These are phyloP conservation scores for Aureobasidium lini DNA, from an alignment of 2,329 filamentous ascomycete species.

Conservation along the genomic window DNA sequence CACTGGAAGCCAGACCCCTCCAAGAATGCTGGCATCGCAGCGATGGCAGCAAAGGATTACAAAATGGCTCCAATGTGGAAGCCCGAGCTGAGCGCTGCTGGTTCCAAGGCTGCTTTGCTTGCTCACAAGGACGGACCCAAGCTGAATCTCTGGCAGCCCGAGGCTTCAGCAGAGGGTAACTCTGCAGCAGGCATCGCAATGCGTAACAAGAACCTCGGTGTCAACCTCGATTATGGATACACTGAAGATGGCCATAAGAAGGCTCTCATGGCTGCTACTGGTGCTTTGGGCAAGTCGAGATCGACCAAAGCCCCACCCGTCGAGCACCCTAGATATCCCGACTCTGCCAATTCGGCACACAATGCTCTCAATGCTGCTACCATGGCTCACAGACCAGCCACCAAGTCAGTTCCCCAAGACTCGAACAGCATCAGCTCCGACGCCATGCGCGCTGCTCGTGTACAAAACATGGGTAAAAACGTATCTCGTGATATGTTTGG, in stretches of 20 bases:
- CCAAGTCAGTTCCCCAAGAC: slow-evolving; percentile 7
- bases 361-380: slow-evolving; percentile 70
- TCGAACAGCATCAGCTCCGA: slow-evolving; percentile 33
- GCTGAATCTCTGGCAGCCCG: slow-evolving; percentile 45
- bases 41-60: slow-evolving; percentile 52
- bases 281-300: slow-evolving; percentile 62
- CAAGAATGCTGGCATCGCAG: slow-evolving; percentile 54
- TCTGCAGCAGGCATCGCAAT: slow-evolving; percentile 66
- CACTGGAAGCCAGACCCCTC: slow-evolving; percentile 58
- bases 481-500: slow-evolving; percentile 71
- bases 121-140: slow-evolving; percentile 50
- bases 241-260: slow-evolving; percentile 50
- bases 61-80: slow-evolving; percentile 56
- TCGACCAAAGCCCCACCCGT: slow-evolving; percentile 52
- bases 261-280: slow-evolving; percentile 68
- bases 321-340: slow-evolving; percentile 42
- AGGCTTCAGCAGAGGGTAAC: slow-evolving; percentile 48
- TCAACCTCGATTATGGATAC: slow-evolving; percentile 40
- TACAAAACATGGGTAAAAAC: slow-evolving; percentile 57
- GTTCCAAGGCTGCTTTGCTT: slow-evolving; percentile 66
- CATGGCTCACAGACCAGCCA: slow-evolving; percentile 50
- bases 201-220: slow-evolving; percentile 42
- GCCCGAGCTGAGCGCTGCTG: slow-evolving; percentile 55
- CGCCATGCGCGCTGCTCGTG: slow-evolving; percentile 53
- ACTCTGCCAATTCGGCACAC: slow-evolving; percentile 51